Percentiles rank a stretch among this genome's conserved stretches.
These are phyloP conservation scores for Solanum paucissectum DNA, from an alignment of 257 asterid species.

Conservation along the genomic window DNA sequence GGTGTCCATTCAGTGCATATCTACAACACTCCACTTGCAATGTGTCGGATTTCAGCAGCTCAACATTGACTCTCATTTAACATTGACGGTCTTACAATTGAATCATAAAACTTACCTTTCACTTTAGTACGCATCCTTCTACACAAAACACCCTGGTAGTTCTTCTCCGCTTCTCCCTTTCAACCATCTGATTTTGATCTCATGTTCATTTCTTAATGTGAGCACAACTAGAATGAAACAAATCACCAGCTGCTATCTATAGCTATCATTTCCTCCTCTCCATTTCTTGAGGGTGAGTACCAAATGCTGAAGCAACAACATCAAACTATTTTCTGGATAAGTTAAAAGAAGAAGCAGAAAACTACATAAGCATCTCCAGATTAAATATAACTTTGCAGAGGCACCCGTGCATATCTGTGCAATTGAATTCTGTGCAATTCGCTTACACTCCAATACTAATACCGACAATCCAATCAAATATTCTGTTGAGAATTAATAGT, in stretches of 20 bases:
- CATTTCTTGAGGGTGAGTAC: background rate
- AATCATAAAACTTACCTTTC: background rate
- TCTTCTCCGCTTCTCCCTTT: background rate
- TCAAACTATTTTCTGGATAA: background rate
- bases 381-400: background rate
- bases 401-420: background rate
- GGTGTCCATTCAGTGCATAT: background rate
- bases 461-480: background rate
- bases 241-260: background rate
- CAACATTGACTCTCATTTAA: background rate
- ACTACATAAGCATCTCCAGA: background rate
- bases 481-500: background rate
- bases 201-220: background rate
- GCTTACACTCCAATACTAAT: background rate
- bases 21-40: background rate
- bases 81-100: background rate
- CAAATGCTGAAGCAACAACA: background rate
- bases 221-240: background rate
- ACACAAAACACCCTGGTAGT: background rate
- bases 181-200: background rate
- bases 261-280: background rate
- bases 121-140: background rate
- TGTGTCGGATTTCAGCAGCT: background rate
- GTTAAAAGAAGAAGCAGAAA: background rate
- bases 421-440: background rate